phyloP scores from a whole-genome alignment of 2,329 filamentous ascomycete species.

The Acarospora socialis region DNA sequence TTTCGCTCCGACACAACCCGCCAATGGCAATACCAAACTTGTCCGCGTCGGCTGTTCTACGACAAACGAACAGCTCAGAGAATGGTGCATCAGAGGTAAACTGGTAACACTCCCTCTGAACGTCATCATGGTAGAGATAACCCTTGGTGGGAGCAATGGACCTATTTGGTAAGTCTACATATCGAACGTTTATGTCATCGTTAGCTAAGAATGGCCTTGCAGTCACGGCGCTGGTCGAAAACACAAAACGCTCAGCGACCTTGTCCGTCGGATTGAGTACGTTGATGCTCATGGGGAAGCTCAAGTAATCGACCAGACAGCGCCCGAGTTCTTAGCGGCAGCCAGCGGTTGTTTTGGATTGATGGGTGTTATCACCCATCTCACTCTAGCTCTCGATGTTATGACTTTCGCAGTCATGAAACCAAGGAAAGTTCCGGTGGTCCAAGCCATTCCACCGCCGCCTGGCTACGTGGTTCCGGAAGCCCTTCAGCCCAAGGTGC shows the following conservation, averaged over 20 bases:
- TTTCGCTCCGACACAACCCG: not conserved
- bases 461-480: slow-evolving; percentile 25
- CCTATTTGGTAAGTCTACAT: too few relatives aligned
- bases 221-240: slow-evolving; percentile 32
- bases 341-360: slow-evolving; percentile 34
- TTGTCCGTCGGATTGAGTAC: slow-evolving; percentile 34
- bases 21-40: not conserved
- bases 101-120: slow-evolving; percentile 3
- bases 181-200: too few relatives aligned
- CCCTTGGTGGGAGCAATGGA: slow-evolving; percentile 32
- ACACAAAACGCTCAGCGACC: slow-evolving; percentile 32
- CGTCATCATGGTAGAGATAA: slow-evolving; percentile 18
- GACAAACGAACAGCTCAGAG: slow-evolving; percentile 1
- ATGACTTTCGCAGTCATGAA: slow-evolving; percentile 35
- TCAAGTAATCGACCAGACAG: slow-evolving; percentile 24
- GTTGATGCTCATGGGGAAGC: slow-evolving; percentile 32
- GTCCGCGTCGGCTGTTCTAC: slow-evolving; percentile 2
- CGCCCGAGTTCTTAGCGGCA: slow-evolving; percentile 26
- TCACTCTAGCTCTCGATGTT: slow-evolving; percentile 33
- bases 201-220: too few relatives aligned
- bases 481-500: slow-evolving; percentile 20
- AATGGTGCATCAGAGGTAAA: not conserved
- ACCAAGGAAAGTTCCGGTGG: slow-evolving; percentile 29
- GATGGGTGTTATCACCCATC: slow-evolving; percentile 35
- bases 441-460: slow-evolving; percentile 32